Conservation (phyloP, 495 filamentous ascomycete species). For the Neurospora pannonica region DNA sequence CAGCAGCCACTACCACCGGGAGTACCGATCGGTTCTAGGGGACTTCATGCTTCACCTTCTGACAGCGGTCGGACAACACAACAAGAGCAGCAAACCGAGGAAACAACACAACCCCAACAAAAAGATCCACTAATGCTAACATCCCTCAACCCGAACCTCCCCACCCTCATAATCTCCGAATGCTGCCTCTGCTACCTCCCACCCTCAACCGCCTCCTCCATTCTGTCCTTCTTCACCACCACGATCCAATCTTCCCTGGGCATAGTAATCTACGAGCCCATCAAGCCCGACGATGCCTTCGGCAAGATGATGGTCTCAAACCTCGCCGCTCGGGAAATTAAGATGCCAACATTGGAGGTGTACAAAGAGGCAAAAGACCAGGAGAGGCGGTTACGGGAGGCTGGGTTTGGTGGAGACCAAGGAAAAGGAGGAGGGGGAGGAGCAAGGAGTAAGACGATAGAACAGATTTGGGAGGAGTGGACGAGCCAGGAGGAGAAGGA, state of each 20-base stretch:
- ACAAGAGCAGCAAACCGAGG: background rate
- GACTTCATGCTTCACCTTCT: background rate
- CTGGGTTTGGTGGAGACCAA: slow-evolving; percentile 46
- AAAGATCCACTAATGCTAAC: slow-evolving; percentile 8
- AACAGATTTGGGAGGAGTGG: slow-evolving; percentile 69
- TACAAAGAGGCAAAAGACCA: slow-evolving; percentile 61
- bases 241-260: slow-evolving; percentile 44
- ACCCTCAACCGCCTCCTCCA: slow-evolving; percentile 45
- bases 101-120: background rate
- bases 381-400: slow-evolving; percentile 47
- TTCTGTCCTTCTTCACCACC: slow-evolving; percentile 59
- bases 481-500: slow-evolving; percentile 64
- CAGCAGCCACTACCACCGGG: background rate
- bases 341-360: slow-evolving; percentile 67
- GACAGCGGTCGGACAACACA: background rate
- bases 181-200: slow-evolving; percentile 89
- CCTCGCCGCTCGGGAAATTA: slow-evolving; percentile 73
- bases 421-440: background rate
- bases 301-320: slow-evolving; percentile 87
- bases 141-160: slow-evolving; percentile 38
- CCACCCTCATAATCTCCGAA: slow-evolving; percentile 82
- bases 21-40: background rate
- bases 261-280: slow-evolving; percentile 81
- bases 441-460: slow-evolving; percentile 51
- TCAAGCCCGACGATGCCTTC: slow-evolving; percentile 73